phyloP scores from a whole-genome alignment of 306 rosid genomes.

The Echinosophora koreensis region DNA sequence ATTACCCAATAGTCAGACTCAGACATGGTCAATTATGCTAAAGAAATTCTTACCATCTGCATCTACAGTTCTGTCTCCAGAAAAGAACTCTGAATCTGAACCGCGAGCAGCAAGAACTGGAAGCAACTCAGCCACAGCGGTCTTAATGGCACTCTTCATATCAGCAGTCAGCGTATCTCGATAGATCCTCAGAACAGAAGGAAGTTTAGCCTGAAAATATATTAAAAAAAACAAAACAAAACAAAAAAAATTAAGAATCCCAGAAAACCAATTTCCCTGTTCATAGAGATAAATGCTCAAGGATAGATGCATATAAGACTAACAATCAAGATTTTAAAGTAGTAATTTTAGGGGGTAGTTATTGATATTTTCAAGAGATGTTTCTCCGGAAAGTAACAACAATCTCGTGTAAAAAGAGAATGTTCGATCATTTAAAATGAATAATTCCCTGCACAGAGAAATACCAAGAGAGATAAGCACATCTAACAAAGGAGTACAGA shows the following conservation, averaged over 20 bases:
- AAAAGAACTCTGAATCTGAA: conserved; percentile 75
- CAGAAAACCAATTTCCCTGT: conserved; percentile 16
- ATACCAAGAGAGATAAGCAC: conserved; percentile 22
- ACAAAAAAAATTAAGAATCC: conserved; percentile 36
- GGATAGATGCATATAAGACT: too few relatives aligned
- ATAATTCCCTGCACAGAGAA: conserved; percentile 33
- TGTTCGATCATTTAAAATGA: conserved; percentile 17
- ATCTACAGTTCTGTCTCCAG: conserved; percentile 81
- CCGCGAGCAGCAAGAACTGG: conserved; percentile 85
- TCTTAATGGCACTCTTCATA: conserved; percentile 95
- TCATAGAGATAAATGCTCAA: too few relatives aligned
- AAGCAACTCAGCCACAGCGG: conserved; percentile 93
- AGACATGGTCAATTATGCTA: conserved; percentile 41
- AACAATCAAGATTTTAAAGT: too few relatives aligned
- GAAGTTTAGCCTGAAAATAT: conserved; percentile 90
- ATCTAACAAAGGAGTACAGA: conserved; percentile 20
- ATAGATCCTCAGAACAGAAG: conserved; percentile 89
- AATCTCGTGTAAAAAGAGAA: conserved; percentile 13
- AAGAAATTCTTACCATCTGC: conserved; percentile 80
- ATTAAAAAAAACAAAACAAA: conserved; percentile 34
- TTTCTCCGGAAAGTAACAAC: conserved; percentile 12
- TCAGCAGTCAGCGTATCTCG: conserved; percentile 94
- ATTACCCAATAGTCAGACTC: conserved; percentile 35
- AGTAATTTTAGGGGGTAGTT: too few relatives aligned
- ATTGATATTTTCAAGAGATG: not conserved